Evolutionary conservation across 345 rosid species (phyloP).

Genomic region (Linum lewisii): DNA sequence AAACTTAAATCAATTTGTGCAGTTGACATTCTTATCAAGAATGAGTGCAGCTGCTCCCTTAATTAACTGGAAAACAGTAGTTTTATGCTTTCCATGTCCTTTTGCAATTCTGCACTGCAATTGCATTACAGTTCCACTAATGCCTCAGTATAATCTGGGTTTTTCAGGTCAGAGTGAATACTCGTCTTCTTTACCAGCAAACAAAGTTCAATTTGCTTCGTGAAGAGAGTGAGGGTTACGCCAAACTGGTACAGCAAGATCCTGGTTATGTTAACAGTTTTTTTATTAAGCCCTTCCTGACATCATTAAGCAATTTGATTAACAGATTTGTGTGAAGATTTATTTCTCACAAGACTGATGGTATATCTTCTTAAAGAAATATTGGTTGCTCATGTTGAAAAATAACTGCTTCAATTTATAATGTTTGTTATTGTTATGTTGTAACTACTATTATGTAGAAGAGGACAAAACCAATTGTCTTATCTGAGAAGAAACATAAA

Average conservation of each 20-base stretch:
- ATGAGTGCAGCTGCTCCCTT: neutral
- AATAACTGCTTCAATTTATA: neutral
- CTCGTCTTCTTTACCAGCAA: constrained; percentile 97
- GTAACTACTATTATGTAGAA: neutral
- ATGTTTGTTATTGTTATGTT: too few relatives aligned
- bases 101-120: neutral
- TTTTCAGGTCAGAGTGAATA: constrained; percentile 89
- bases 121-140: neutral
- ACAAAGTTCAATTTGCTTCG: constrained; percentile 96
- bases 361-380: neutral
- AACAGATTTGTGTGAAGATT: too few relatives aligned
- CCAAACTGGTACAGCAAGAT: constrained; percentile 64
- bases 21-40: constrained; percentile 4
- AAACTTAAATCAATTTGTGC: neutral
- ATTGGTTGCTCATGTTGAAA: too few relatives aligned
- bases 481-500: neutral
- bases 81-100: neutral
- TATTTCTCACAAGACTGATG: neutral
- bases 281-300: neutral
- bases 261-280: neutral
- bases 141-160: neutral
- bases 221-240: constrained; percentile 99
- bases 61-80: neutral
- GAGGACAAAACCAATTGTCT: neutral
- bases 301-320: neutral